phyloP scores from a whole-genome alignment of 2,329 filamentous ascomycete species.

The Clathrospora elynae region DNA sequence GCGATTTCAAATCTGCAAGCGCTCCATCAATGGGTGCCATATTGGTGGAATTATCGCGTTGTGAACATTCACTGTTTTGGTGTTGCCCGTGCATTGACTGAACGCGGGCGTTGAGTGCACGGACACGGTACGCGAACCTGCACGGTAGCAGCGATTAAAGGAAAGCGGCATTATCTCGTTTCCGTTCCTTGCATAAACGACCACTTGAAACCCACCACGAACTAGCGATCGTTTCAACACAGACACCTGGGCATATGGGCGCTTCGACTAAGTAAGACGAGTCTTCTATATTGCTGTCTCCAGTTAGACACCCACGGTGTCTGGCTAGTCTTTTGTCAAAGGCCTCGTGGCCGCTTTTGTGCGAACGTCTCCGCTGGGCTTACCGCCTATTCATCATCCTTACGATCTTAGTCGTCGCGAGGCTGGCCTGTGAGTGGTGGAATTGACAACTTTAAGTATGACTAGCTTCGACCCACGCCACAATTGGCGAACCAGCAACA shows the following conservation, averaged over 20 bases:
- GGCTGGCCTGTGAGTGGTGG: slow-evolving; percentile 33
- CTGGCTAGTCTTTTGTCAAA: slow-evolving; percentile 17
- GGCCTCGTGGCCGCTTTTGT: slow-evolving; percentile 33
- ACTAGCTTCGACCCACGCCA: slow-evolving; percentile 25
- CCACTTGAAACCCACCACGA: slow-evolving; percentile 41
- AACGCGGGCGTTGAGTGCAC: too few relatives aligned
- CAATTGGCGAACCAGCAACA: slow-evolving; percentile 20
- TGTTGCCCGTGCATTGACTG: too few relatives aligned
- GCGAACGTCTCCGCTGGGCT: slow-evolving; percentile 23
- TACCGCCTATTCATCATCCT: slow-evolving; percentile 25
- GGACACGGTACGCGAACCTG: too few relatives aligned
- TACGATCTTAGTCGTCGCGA: slow-evolving; percentile 17
- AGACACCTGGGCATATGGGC: slow-evolving; percentile 39
- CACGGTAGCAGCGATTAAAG: too few relatives aligned
- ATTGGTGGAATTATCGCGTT: too few relatives aligned
- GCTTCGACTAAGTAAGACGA: slow-evolving; percentile 30
- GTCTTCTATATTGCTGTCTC: slow-evolving; percentile 27
- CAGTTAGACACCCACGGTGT: slow-evolving; percentile 19
- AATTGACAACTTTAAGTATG: slow-evolving; percentile 28
- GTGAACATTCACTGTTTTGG: too few relatives aligned
- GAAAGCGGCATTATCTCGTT: slow-evolving; percentile 20
- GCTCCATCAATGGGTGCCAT: too few relatives aligned
- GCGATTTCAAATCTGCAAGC: too few relatives aligned
- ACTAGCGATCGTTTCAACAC: slow-evolving; percentile 43
- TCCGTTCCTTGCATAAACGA: slow-evolving; percentile 28